Conservation (phyloP, 1,284 basidiomycete species). For the Moesziomyces antarcticus region DNA sequence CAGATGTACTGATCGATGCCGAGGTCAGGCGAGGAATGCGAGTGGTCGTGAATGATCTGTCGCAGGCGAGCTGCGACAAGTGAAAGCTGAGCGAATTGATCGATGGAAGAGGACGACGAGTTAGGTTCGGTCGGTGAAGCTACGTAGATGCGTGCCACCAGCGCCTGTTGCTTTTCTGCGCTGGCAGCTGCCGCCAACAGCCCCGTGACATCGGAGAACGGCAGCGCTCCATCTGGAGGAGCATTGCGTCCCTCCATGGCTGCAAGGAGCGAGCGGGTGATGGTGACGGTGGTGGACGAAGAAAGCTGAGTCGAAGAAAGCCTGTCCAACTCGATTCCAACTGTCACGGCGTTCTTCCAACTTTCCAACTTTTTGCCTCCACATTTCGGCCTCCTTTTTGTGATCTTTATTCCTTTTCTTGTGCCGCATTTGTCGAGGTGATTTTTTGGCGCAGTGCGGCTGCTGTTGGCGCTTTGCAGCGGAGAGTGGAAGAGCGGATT, state of each 20-base stretch:
- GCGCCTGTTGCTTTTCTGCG: constrained; percentile 44
- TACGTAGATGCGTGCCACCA: constrained; percentile 34
- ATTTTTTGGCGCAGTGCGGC: background rate
- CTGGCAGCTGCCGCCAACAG: constrained; percentile 31
- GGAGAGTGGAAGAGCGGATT: too few relatives aligned
- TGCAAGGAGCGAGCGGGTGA: background rate
- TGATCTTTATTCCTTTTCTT: constrained; percentile 2
- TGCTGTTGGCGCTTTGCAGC: too few relatives aligned
- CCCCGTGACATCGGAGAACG: constrained; percentile 35
- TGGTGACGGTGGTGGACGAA: constrained; percentile 1
- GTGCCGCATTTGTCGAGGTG: background rate
- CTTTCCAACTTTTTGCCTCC: constrained; percentile 18
- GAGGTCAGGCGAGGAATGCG: constrained; percentile 9
- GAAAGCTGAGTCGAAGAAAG: constrained; percentile 1
- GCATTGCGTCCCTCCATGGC: background rate
- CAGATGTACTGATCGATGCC: constrained; percentile 57
- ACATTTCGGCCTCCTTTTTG: constrained; percentile 9
- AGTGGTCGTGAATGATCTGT: background rate
- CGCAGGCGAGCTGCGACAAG: constrained; percentile 16
- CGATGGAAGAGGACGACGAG: constrained; percentile 16
- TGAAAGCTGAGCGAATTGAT: constrained; percentile 23
- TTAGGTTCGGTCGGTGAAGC: constrained; percentile 5
- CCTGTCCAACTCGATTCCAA: background rate
- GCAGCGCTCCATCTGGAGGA: constrained; percentile 35
- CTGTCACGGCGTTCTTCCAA: constrained; percentile 5